Percentiles rank a stretch among this genome's conserved stretches.
These are phyloP conservation scores for Tuber indicum DNA, from an alignment of 495 filamentous ascomycete species.

Conservation along the genomic window DNA sequence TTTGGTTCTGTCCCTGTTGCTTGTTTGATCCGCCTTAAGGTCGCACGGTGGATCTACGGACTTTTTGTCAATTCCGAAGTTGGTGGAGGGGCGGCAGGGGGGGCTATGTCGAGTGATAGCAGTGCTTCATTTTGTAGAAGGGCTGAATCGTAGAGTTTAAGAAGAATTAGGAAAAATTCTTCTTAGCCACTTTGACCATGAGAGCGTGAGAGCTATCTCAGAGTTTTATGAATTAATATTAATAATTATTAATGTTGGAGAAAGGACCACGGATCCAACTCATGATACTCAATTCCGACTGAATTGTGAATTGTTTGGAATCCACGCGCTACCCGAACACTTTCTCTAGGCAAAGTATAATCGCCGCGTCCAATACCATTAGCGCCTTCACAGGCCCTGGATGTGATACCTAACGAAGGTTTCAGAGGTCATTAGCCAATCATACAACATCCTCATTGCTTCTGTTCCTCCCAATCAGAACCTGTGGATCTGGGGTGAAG, in stretches of 20 bases:
- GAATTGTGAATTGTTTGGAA: background rate
- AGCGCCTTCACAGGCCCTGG: background rate
- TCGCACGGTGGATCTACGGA: background rate
- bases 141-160: background rate
- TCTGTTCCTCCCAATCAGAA: background rate
- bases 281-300: background rate
- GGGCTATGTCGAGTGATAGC: background rate
- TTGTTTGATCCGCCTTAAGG: background rate
- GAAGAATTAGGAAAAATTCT: background rate
- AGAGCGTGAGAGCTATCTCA: background rate
- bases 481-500: background rate
- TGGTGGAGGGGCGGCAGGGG: background rate
- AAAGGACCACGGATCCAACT: background rate
- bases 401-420: background rate
- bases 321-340: background rate
- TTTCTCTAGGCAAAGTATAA: background rate
- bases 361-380: background rate
- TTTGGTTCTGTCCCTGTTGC: background rate
- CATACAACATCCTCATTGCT: background rate
- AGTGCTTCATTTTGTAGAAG: background rate
- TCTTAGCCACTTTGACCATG: background rate
- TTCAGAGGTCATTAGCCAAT: background rate
- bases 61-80: background rate
- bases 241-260: background rate
- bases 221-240: background rate